phyloP scores from a whole-genome alignment of 164 flowering plant genomes.

The Echeveria elegans region DNA sequence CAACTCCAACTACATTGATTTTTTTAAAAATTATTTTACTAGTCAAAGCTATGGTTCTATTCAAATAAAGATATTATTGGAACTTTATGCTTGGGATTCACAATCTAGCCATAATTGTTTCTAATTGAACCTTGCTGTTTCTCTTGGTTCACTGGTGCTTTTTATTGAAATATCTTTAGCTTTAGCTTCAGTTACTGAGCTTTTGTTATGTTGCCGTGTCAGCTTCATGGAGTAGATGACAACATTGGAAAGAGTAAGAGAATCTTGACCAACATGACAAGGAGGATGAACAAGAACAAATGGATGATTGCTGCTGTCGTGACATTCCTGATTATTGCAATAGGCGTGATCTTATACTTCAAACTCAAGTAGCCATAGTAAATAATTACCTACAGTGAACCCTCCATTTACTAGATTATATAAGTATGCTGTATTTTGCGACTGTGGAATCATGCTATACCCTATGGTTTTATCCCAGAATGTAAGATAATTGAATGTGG shows the following conservation, averaged over 20 bases:
- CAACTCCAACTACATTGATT: too few relatives aligned
- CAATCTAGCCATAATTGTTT: too few relatives aligned
- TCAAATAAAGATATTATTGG: too few relatives aligned
- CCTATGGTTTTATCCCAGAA: too few relatives aligned
- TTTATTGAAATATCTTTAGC: too few relatives aligned
- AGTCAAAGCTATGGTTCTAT: too few relatives aligned
- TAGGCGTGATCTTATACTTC: slow-evolving; percentile 45
- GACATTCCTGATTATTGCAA: slow-evolving; percentile 37
- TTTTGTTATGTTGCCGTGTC: background rate
- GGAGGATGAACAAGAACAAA: slow-evolving; percentile 54
- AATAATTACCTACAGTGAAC: background rate
- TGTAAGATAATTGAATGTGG: too few relatives aligned
- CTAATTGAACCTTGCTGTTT: too few relatives aligned
- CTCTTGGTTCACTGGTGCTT: too few relatives aligned
- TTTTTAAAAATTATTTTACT: too few relatives aligned
- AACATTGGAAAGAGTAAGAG: slow-evolving; percentile 53
- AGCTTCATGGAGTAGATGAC: slow-evolving; percentile 70
- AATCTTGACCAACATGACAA: slow-evolving; percentile 39
- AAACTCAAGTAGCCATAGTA: slow-evolving; percentile 31
- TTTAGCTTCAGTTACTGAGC: background rate
- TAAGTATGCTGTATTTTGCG: background rate
- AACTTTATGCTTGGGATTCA: too few relatives aligned
- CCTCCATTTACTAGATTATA: background rate
- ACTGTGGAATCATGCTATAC: too few relatives aligned
- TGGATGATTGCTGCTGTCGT: slow-evolving; percentile 40